These are phyloP conservation scores for Borealophlyctis nickersoniae DNA, from an alignment of 192 early-diverging fungal genomes.

Conservation along the genomic window DNA sequence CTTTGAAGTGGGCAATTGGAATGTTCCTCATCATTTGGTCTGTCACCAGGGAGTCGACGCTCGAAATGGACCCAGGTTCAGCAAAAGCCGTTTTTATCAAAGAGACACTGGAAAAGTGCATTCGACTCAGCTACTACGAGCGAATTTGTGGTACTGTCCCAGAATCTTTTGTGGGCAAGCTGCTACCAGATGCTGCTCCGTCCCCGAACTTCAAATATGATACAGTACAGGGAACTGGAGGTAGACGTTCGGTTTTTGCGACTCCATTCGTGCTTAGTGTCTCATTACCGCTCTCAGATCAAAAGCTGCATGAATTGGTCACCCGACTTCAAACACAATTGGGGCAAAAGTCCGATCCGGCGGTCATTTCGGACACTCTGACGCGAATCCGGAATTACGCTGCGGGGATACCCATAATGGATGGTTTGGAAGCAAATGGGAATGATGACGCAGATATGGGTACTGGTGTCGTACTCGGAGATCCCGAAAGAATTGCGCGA, in stretches of 20 bases:
- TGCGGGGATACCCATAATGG: not conserved
- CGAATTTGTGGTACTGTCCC: conserved; percentile 77
- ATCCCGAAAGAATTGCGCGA: conserved; percentile 42
- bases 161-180: conserved; percentile 47
- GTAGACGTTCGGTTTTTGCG: conserved; percentile 4
- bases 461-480: not conserved
- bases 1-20: not conserved
- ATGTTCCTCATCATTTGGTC: not conserved
- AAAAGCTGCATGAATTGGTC: conserved; percentile 22
- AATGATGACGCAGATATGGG: conserved; percentile 2
- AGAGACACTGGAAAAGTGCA: conserved; percentile 81
- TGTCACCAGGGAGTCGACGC: conserved; percentile 45
- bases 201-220: conserved; percentile 70
- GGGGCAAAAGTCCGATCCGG: conserved; percentile 15
- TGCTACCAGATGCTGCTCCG: conserved; percentile 66
- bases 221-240: conserved; percentile 35
- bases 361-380: conserved; percentile 18
- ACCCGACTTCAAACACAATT: conserved; percentile 19
- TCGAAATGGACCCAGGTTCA: conserved; percentile 49
- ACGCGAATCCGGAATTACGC: conserved; percentile 23
- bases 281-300: conserved; percentile 17
- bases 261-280: not conserved
- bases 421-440: not conserved
- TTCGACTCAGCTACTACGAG: conserved; percentile 87
- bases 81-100: conserved; percentile 72